phyloP scores from a whole-genome alignment of 106 monocot genomes.

The Ottelia alismoides region DNA sequence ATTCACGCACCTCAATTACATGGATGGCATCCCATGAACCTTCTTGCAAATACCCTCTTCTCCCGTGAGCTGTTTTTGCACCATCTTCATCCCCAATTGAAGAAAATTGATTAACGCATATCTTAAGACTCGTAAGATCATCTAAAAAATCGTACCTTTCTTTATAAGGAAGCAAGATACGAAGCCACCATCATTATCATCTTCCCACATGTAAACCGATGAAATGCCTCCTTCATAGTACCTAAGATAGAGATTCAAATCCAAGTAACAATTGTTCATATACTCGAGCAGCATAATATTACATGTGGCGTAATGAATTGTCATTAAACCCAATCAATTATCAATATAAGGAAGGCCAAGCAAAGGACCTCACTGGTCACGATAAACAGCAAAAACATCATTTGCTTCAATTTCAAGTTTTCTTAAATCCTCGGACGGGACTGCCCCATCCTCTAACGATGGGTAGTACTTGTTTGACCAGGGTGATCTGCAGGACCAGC shows the following conservation, averaged over 20 bases:
- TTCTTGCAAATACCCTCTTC: conserved; percentile 74
- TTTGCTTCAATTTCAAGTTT: conserved; percentile 93
- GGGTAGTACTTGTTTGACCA: conserved; percentile 93
- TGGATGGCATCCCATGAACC: conserved; percentile 98
- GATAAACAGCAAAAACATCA: conserved; percentile 76
- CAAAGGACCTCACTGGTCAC: conserved; percentile 88
- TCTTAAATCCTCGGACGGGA: conserved; percentile 66
- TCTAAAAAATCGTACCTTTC: conserved; percentile 44
- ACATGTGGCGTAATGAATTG: too few relatives aligned
- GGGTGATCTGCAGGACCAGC: conserved; percentile 49
- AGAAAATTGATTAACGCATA: background rate
- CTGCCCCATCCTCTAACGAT: conserved; percentile 70
- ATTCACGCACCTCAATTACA: conserved; percentile 67
- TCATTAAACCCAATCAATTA: conserved; percentile 1
- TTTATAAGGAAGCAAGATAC: conserved; percentile 89
- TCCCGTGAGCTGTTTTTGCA: conserved; percentile 64
- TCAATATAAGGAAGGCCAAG: conserved; percentile 5
- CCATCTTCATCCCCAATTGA: conserved; percentile 50
- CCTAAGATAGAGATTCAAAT: conserved; percentile 23
- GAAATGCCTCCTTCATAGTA: conserved; percentile 98
- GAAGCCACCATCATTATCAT: conserved; percentile 62
- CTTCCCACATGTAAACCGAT: conserved; percentile 95
- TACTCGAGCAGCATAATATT: background rate
- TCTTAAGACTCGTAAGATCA: background rate
- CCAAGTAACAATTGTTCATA: background rate